Evolutionary conservation across 2,329 filamentous ascomycete species (phyloP).

Genomic region (Cryphonectria japonica): DNA sequence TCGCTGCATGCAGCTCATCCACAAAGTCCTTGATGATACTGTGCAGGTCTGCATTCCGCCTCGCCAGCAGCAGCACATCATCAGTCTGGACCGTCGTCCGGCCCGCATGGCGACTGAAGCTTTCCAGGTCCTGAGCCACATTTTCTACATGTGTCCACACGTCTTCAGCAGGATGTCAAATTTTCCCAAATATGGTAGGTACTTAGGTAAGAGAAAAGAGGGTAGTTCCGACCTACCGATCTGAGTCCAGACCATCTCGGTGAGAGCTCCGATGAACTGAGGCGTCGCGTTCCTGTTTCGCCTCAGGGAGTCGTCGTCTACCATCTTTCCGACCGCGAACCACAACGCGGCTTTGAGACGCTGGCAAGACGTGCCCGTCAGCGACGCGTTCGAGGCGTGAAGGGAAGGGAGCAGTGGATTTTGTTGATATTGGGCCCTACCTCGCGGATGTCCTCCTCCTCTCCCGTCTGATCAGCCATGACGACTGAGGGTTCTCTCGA

Average conservation of each 20-base stretch:
- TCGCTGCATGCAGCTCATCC: conserved; percentile 59
- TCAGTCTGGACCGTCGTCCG: conserved; percentile 79
- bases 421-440: conserved; percentile 28
- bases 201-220: not conserved
- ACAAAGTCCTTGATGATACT: conserved; percentile 72
- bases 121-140: conserved; percentile 60
- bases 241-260: conserved; percentile 85
- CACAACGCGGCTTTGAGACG: conserved; percentile 83
- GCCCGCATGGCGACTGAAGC: conserved; percentile 73
- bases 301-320: conserved; percentile 79
- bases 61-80: conserved; percentile 84
- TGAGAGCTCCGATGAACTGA: conserved; percentile 85
- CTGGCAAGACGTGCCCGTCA: conserved; percentile 45
- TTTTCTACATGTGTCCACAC: conserved; percentile 48
- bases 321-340: conserved; percentile 82
- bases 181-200: not conserved
- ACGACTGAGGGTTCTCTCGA: not conserved
- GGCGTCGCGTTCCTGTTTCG: conserved; percentile 84
- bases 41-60: conserved; percentile 85
- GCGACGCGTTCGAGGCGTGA: conserved; percentile 20
- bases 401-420: too few species aligned
- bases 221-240: conserved; percentile 62
- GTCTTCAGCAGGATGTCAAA: conserved; percentile 1
- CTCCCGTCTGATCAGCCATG: conserved; percentile 38
- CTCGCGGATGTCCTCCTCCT: conserved; percentile 39